Percentiles rank a stretch among this genome's conserved stretches.
phyloP scores from a whole-genome alignment of 495 filamentous ascomycete species.

The Podospora fimiseda region DNA sequence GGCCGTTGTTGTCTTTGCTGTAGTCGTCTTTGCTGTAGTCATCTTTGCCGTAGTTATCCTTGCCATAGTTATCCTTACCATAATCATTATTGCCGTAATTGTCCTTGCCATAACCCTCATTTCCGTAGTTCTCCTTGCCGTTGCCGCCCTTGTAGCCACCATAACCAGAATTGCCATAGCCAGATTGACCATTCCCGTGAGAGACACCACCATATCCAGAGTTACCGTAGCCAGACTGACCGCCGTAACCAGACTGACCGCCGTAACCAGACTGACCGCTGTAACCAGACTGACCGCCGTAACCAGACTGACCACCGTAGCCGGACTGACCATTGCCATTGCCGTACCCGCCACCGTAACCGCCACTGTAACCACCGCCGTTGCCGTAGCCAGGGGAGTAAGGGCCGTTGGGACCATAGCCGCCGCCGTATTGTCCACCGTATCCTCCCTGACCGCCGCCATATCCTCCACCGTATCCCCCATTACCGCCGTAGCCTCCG shows the following conservation, averaged over 20 bases:
- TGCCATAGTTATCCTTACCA: neutral
- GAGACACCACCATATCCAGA: conserved; percentile 1
- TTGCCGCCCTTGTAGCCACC: neutral
- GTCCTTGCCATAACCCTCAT: neutral
- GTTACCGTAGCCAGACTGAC: conserved; percentile 1
- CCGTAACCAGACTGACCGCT: neutral
- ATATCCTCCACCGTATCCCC: neutral
- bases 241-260: neutral
- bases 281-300: neutral
- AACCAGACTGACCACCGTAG: neutral
- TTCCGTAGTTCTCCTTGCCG: neutral
- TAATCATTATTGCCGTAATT: neutral
- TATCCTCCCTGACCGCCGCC: neutral
- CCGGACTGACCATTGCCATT: neutral
- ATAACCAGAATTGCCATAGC: conserved; percentile 2
- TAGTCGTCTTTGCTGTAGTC: neutral
- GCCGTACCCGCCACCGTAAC: neutral
- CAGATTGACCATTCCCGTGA: neutral
- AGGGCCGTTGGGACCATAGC: neutral
- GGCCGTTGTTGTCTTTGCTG: neutral
- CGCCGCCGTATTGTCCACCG: neutral
- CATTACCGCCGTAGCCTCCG: conserved; percentile 1
- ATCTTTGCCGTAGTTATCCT: neutral
- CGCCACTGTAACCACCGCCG: too few species aligned
- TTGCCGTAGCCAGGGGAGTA: neutral